Conservation (phyloP, 2,329 filamentous ascomycete genomes). For the Claviceps lovelessii region DNA sequence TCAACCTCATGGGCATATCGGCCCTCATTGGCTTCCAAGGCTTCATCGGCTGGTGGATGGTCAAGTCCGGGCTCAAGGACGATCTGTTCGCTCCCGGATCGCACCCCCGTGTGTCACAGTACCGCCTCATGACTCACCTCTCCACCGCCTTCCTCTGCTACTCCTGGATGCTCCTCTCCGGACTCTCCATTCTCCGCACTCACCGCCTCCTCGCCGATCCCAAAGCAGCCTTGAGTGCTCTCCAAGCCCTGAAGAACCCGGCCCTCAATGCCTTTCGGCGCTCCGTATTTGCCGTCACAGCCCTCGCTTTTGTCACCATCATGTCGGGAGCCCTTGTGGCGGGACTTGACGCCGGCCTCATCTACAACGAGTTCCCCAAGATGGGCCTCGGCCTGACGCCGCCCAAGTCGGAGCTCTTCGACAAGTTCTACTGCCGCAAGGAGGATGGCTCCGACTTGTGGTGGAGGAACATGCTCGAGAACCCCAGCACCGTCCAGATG, state of each 20-base stretch:
- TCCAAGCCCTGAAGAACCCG: conserved; percentile 50
- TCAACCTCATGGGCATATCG: conserved; percentile 68
- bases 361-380: conserved; percentile 96
- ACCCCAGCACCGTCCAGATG: conserved; percentile 87
- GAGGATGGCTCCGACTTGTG: conserved; percentile 69
- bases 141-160: conserved; percentile 88
- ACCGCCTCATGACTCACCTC: conserved; percentile 78
- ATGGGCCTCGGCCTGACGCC: conserved; percentile 81
- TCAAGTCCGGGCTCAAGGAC: conserved; percentile 88
- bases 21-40: conserved; percentile 88
- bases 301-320: conserved; percentile 73
- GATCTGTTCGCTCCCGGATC: conserved; percentile 85
- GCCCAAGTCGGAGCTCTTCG: conserved; percentile 69
- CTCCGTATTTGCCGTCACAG: conserved; percentile 54
- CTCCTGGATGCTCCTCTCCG: conserved; percentile 83
- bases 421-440: conserved; percentile 69
- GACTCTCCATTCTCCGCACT: conserved; percentile 68
- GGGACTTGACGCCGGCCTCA: conserved; percentile 86
- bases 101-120: conserved; percentile 87
- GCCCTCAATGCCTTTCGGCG: conserved; percentile 60
- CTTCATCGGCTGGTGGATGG: conserved; percentile 98
- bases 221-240: conserved; percentile 41
- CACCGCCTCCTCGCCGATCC: conserved; percentile 57
- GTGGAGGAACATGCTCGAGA: conserved; percentile 97
- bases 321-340: conserved; percentile 91